Evolutionary conservation across 2,329 filamentous ascomycete genomes (phyloP).

Genomic region (Daldinia eschscholtzii): DNA sequence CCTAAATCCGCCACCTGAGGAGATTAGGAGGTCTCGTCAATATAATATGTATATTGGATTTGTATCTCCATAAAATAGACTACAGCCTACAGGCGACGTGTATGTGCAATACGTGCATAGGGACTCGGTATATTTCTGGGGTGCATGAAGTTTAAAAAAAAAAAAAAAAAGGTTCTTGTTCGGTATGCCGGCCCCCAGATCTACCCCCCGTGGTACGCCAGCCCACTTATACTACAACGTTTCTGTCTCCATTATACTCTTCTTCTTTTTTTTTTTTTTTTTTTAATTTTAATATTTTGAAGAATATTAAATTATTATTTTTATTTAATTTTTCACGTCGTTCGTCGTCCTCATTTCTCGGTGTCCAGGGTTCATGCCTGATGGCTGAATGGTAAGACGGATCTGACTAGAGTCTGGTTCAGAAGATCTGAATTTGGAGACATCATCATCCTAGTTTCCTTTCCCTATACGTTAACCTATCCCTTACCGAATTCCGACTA

Average conservation of each 20-base stretch:
- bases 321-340: neutral
- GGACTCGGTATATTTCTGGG: conserved; percentile 38
- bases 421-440: conserved; percentile 15
- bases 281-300: neutral
- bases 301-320: conserved; percentile 4
- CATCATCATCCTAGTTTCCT: neutral
- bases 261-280: conserved; percentile 8
- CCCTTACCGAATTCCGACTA: conserved; percentile 25
- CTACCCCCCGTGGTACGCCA: conserved; percentile 30
- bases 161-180: conserved; percentile 3
- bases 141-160: conserved; percentile 34
- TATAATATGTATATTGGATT: conserved; percentile 29
- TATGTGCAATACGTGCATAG: conserved; percentile 19
- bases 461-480: conserved; percentile 16
- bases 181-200: conserved; percentile 39
- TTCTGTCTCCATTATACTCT: conserved; percentile 12
- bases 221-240: conserved; percentile 34
- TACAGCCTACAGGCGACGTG: conserved; percentile 39
- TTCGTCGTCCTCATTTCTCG: neutral
- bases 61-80: conserved; percentile 42
- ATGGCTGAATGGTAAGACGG: conserved; percentile 20
- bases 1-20: conserved; percentile 19
- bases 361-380: neutral
- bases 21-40: conserved; percentile 24
- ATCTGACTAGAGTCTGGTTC: conserved; percentile 20